Base-by-base conservation (phyloP, 106 monocot genomes). In the Vanilla planifolia region DNA sequence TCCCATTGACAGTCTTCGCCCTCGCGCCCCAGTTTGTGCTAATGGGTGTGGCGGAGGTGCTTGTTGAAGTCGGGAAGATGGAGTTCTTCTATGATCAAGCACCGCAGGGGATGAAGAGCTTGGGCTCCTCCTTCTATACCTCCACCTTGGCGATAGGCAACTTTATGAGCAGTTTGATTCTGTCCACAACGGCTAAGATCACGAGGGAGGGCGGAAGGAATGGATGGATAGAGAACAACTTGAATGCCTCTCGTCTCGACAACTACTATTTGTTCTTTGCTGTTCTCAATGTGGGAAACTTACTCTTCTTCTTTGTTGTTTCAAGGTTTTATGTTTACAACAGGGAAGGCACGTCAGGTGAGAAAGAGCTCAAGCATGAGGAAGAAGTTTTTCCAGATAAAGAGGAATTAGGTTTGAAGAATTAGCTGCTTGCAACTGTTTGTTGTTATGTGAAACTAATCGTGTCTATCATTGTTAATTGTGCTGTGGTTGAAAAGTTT, bases 31-130 rank as follows among this genome's bases (percentile, higher is more conserved):
- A n/a, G n/a, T n/a, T n/a, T n/a, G n/a, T n/a, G n/a, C n/a, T n/a
- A n/a, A n/a, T n/a, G n/a, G n/a, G n/a, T n/a, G n/a, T n/a, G n/a
- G n/a, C n/a, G n/a, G n/a, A n/a, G n/a, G n/a, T n/a, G n/a, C n/a
- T n/a, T n/a, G 37, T 10, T 10, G 72, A 39, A 1, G 78, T 67
- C 0, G 72, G 71, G 1, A 46, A 45, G 55, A 67, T 65, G 9
- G 76, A 82, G 36, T 80, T 80, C 40, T 80, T 80, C 71, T 80
- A 80, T 41, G 71, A 80, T 58, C 80, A 80, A 59, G 71, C 80
- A 6, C 80, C 80, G 3, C 71, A 75, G 16, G 59, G 75, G 57
- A 80, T 80, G 80, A 80, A 80, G 61, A 75, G 80, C 32, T 51
- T 65, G 36, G 64, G 64, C 22, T 79, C 92, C 10, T 92, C 92